phyloP scores from a whole-genome alignment of 257 asterid species.

The Fraxinus quadrangulata region DNA sequence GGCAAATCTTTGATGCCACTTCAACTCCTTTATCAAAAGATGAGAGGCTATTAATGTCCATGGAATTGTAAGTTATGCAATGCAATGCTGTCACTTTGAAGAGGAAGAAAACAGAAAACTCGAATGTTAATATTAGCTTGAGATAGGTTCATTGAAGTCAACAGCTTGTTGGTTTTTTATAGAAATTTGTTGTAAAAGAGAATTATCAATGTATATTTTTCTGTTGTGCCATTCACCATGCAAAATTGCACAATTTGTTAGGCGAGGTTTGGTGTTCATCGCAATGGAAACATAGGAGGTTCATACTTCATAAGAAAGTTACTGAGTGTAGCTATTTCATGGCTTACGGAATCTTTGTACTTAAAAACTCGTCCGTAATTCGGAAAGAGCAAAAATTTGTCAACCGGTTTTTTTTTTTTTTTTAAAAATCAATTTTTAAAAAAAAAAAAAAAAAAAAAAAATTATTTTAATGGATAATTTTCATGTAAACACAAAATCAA shows the following conservation, averaged over 20 bases:
- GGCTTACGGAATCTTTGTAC: no score
- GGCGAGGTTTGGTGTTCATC: no score
- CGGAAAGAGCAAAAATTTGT: no score
- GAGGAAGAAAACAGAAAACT: constrained; percentile 6
- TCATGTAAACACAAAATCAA: no score
- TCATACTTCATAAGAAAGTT: no score
- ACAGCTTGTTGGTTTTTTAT: constrained; percentile 27
- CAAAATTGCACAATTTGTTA: background rate
- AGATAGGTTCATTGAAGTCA: constrained; percentile 25
- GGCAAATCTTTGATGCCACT: constrained; percentile 64
- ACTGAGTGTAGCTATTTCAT: no score
- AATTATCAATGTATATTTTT: constrained; percentile 23
- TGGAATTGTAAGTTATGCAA: constrained; percentile 45
- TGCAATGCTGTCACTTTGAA: constrained; percentile 8
- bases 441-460: no score
- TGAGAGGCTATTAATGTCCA: constrained; percentile 65
- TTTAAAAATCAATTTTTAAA: no score
- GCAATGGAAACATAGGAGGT: no score
- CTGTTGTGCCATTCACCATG: background rate
- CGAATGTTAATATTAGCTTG: constrained; percentile 12
- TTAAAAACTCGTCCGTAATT: no score
- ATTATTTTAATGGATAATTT: no score
- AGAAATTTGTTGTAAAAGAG: background rate
- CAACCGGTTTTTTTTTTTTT: no score
- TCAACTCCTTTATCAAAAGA: constrained; percentile 48